Evolutionary conservation across 371 early-diverging fungal genomes (phyloP), one percentile per base, ranked within the genome.

Genomic region (Lichtheimia ramosa): DNA sequence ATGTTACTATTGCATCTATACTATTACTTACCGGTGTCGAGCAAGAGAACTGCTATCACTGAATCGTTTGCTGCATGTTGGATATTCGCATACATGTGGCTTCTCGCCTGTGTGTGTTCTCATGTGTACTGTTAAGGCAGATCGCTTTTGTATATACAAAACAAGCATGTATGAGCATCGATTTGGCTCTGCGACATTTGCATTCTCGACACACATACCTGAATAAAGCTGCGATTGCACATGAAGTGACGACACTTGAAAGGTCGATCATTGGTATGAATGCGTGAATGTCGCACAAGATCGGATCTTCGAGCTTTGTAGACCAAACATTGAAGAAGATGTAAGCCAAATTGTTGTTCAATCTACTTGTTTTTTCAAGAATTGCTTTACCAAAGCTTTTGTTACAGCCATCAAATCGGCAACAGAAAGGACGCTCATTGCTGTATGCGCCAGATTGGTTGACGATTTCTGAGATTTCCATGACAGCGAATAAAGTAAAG

Each of bases 51-150:
- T 79, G 55, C 84, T 84, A 57, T 87, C 87, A 58, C 84, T 82
- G 65, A 95, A 95, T 13, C 88, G 76, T 69, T 92, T 92, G 40
- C 82, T 81, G 61, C 95, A 95, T 54, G 83, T 81, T 5, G 81
- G 78, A 56, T 76, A 82, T 15, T 77, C 75, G 70, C 95, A 95
- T 18, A 74, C 83, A 66, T 87, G 91, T 5, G 95, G 94, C 50
- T 87, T 90, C 64, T 95, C 95, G 34, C 94, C 94, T 5, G 95
- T 94, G 66, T 94, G 95, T 2, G 92, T 93, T 59, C 92, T 82
- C 52, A 91, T 86, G 74, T 95, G 94, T 40, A 90, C 90, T 0
- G 86, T 89, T 62, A 91, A 75, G 21, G 92, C 92, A 5, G 92
- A 91, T 20, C 88, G 83, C 80, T 74, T 0, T 18, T n/a, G 46